Percentiles rank a stretch among this genome's conserved stretches.
phyloP scores from a whole-genome alignment of 768 basidiomycete genomes.

The Pisolithus albus region DNA sequence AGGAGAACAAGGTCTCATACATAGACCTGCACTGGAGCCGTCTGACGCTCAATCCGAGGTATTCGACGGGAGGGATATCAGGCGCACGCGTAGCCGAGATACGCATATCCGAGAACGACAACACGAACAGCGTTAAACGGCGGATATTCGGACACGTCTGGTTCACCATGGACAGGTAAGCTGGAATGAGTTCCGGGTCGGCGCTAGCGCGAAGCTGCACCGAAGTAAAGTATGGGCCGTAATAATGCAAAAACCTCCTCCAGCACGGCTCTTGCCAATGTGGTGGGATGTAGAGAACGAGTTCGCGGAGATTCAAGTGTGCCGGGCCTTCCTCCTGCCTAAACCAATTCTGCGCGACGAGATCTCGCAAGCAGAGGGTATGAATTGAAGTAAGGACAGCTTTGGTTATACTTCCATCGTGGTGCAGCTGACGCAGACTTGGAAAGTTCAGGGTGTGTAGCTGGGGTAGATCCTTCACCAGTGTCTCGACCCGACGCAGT shows the following conservation, averaged over 20 bases:
- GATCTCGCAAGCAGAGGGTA: not conserved
- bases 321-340: not conserved
- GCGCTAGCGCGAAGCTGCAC: slow-evolving; percentile 5
- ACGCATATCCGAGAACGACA: slow-evolving; percentile 1
- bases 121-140: slow-evolving; percentile 12
- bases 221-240: slow-evolving; percentile 12
- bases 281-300: slow-evolving; percentile 9
- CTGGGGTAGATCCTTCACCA: slow-evolving; percentile 10
- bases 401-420: slow-evolving; percentile 2
- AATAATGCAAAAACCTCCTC: slow-evolving; percentile 11
- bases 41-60: slow-evolving; percentile 11
- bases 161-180: slow-evolving; percentile 5
- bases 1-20: slow-evolving; percentile 8
- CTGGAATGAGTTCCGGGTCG: not conserved
- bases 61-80: slow-evolving; percentile 9
- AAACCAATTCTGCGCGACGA: not conserved
- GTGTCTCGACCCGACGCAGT: not conserved
- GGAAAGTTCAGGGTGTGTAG: slow-evolving; percentile 13
- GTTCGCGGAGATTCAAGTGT: slow-evolving; percentile 10
- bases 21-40: slow-evolving; percentile 1
- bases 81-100: too few relatives aligned
- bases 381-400: slow-evolving; percentile 7
- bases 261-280: not conserved
- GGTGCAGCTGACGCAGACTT: slow-evolving; percentile 7
- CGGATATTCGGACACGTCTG: slow-evolving; percentile 12